Conservation (phyloP, 2,329 filamentous ascomycete genomes). For the Botryotinia globosa region DNA sequence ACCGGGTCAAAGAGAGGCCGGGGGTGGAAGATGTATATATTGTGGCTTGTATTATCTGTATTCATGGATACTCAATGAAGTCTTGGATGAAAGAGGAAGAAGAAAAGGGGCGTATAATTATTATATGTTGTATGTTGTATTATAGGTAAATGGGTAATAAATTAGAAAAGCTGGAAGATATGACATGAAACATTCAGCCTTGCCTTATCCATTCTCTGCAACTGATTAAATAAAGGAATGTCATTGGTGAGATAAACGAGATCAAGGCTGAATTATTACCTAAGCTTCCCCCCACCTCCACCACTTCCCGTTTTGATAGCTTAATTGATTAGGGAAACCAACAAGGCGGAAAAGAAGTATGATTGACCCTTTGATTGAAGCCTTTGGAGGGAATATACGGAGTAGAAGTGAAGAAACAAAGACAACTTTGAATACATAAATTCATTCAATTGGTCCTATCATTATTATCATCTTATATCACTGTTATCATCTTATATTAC, state of each 20-base stretch:
- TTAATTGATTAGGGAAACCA: too few species aligned
- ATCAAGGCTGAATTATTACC: background rate
- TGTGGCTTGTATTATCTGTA: background rate
- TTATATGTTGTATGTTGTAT: background rate
- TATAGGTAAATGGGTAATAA: background rate
- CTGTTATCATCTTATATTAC: too few species aligned
- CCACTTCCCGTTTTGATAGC: background rate
- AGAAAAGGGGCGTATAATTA: background rate
- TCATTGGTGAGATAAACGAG: background rate
- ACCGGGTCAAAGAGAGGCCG: background rate
- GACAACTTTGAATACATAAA: background rate
- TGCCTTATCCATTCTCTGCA: background rate
- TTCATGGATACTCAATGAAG: background rate
- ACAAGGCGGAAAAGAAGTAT: too few species aligned
- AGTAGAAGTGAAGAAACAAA: background rate
- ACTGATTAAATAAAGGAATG: background rate
- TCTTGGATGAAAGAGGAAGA: background rate
- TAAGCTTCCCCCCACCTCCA: background rate
- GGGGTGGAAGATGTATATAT: background rate
- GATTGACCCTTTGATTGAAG: too few species aligned
- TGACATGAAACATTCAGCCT: slow-evolving; percentile 6
- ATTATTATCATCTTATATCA: background rate
- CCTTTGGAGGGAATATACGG: background rate
- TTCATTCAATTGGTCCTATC: background rate
- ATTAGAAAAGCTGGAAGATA: background rate